These are phyloP conservation scores for Hypoxylon fuscum DNA, from an alignment of 495 filamentous ascomycete genomes.

Conservation along the genomic window DNA sequence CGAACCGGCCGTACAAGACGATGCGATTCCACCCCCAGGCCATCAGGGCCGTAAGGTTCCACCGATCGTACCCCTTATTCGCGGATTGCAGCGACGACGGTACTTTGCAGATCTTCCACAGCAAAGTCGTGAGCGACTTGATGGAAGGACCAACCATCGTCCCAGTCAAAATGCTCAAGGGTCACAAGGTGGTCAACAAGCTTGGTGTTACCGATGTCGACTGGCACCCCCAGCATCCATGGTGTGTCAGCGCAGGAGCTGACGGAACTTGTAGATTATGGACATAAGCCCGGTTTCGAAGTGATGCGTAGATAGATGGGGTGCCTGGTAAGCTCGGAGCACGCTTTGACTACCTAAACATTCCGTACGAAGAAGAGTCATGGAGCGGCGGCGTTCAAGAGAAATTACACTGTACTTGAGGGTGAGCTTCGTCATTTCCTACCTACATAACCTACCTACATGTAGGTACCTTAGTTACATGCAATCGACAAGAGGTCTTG, in stretches of 20 bases:
- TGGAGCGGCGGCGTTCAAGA: conserved; percentile 35
- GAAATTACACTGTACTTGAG: conserved; percentile 21
- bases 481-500: conserved; percentile 10
- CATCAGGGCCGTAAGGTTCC: conserved; percentile 86
- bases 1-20: conserved; percentile 89
- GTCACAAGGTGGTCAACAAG: conserved; percentile 81
- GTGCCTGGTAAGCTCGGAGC: conserved; percentile 18
- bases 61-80: conserved; percentile 86
- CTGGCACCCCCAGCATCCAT: conserved; percentile 92
- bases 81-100: conserved; percentile 95
- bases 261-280: conserved; percentile 76
- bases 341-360: conserved; percentile 12
- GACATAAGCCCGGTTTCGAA: conserved; percentile 47
- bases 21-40: conserved; percentile 92
- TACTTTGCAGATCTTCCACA: conserved; percentile 93
- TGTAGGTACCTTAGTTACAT: conserved; percentile 4
- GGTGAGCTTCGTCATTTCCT: conserved; percentile 2
- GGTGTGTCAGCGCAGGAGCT: conserved; percentile 92
- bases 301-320: conserved; percentile 2
- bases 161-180: conserved; percentile 90
- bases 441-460: no score
- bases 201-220: conserved; percentile 93
- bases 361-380: conserved; percentile 17
- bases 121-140: conserved; percentile 89
- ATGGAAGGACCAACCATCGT: conserved; percentile 97